Percentiles rank a stretch among this genome's conserved stretches.
These are phyloP conservation scores for Neocatenulostroma microsporum DNA, from an alignment of 2,329 filamentous ascomycete species.

Conservation along the genomic window DNA sequence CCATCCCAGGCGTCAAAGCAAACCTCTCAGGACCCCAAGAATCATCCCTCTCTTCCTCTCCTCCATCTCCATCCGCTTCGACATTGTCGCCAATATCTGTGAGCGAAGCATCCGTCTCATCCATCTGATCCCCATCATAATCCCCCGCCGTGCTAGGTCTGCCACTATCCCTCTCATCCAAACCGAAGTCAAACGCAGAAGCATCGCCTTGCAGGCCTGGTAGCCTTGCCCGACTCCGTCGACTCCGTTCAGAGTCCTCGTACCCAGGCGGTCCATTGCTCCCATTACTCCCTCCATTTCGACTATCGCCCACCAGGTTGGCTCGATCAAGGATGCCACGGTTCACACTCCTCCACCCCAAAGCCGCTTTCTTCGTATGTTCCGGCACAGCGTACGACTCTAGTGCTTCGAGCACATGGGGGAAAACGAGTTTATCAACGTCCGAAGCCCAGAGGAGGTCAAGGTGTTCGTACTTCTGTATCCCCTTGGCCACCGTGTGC, in stretches of 20 bases:
- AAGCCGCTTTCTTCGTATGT: slow-evolving; percentile 17
- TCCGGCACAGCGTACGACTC: slow-evolving; percentile 50
- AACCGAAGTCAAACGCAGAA: slow-evolving; percentile 2
- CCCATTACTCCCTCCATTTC: no score
- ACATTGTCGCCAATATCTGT: no score
- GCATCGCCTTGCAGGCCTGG: not conserved
- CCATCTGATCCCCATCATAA: no score
- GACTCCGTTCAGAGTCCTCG: slow-evolving; percentile 24
- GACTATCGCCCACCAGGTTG: slow-evolving; percentile 3
- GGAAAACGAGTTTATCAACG: slow-evolving; percentile 76
- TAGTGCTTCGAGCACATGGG: slow-evolving; percentile 82
- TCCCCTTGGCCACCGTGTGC: slow-evolving; percentile 76
- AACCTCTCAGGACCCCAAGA: not conserved
- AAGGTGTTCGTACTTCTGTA: slow-evolving; percentile 90
- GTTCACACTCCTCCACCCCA: slow-evolving; percentile 13
- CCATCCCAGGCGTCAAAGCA: not conserved
- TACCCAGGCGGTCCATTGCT: slow-evolving; percentile 23
- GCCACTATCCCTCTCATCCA: not conserved
- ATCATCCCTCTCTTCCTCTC: not conserved
- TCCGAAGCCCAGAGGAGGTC: slow-evolving; percentile 94
- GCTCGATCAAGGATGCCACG: slow-evolving; percentile 16
- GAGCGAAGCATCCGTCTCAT: slow-evolving; percentile 1
- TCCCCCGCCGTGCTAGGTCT: not conserved
- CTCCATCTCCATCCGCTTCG: no score
- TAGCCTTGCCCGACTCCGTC: slow-evolving; percentile 1